Base-by-base conservation (phyloP, 495 filamentous ascomycete species). In the Penicillium canariense region DNA sequence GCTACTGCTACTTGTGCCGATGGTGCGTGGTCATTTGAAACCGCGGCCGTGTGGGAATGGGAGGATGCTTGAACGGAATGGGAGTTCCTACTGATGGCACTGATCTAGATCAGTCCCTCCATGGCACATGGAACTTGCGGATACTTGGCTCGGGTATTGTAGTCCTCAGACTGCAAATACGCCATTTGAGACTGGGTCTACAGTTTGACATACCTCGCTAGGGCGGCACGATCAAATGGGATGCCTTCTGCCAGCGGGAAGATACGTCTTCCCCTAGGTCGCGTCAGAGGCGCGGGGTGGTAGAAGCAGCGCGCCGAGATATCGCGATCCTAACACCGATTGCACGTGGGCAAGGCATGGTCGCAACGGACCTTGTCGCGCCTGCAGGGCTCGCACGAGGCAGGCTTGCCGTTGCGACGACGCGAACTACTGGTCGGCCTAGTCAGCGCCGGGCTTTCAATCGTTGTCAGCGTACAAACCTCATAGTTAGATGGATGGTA, bases 331-430 rank as follows among this genome's bases (percentile, higher is more conserved):
- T 53, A 40, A 55, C 62, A 75, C 49, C 54, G 67, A 44, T 58
- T 62, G 49, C 65, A 73, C 14, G 50, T 58, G 32, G 60, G 76
- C 11, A 66, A n/a, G 4, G 51, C 47, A 57, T 79, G 77, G 44
- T 79, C 74, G 40, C 76, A 79, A 20, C 72, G 68, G 28, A 79
- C 62, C 61, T 81, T 79, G 40, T 69, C 65, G 51, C 71, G 74
- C 1, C 77, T 68, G 53, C 77, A 80, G 12, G 76, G 74, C 71
- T 81, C 74, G 51, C 77, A 80, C 1, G 74, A 75, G 26, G 74
- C 68, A 26, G 61, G 65, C 34, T 75, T 72, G 8, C 77, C 75
- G 67, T 79, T 80, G 4, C 75, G 70, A 22, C 76, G 72, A 20
- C 63, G 66, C 15, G 61, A 55, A 45, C 54, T 65, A 44, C 40